Evolutionary conservation across 148 eudicot genomes (phyloP), one percentile per base, ranked within the genome.

Genomic region (Chenopodium suecicum): DNA sequence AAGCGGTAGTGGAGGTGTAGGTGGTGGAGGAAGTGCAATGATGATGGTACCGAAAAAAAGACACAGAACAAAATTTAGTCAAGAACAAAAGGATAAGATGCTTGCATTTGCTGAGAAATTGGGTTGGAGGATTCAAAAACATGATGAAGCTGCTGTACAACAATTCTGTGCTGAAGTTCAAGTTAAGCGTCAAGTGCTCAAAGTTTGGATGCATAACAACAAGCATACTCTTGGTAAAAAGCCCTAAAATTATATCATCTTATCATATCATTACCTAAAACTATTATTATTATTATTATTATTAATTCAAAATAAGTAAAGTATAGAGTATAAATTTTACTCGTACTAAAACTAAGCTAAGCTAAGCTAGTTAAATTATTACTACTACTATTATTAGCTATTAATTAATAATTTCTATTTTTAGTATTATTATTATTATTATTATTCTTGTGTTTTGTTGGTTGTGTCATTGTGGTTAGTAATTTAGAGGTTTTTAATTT

Each of bases 131-230:
- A 81, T 89, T 63, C 92, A 89, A 73, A 88, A 89, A 71, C 89
- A 88, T 4, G 92, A 89, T 22, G 90, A 89, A 54, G 88, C 80
- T 4, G 79, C 85, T 7, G 92, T 89, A 22, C 85, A 89, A 72
- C 89, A 88, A 1, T 89, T 89, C 66, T 89, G 92, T 10, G 82
- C 71, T 7, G 89, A 89, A 12, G 54, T 79, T 50, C 88, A 87
- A 6, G 84, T 89, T 4, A 88, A 47, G 85, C 60, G 89, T 0
- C 90, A 88, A n/a, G 90, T 89, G 16, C 88, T 89, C 70, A 89
- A 89, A 74, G 92, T 89, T 9, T 89, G 92, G 90, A 89, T 89
- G 92, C 92, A 89, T 23, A 89, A 89, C 76, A 89, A 88, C 86
- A 89, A 89, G 89, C 89, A 89, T 73, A 89, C 92, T 62, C 89